Evolutionary conservation across 2,329 filamentous ascomycete genomes (phyloP), one percentile per base, ranked within the genome.

Genomic region (Dothideomycetes sp.): DNA sequence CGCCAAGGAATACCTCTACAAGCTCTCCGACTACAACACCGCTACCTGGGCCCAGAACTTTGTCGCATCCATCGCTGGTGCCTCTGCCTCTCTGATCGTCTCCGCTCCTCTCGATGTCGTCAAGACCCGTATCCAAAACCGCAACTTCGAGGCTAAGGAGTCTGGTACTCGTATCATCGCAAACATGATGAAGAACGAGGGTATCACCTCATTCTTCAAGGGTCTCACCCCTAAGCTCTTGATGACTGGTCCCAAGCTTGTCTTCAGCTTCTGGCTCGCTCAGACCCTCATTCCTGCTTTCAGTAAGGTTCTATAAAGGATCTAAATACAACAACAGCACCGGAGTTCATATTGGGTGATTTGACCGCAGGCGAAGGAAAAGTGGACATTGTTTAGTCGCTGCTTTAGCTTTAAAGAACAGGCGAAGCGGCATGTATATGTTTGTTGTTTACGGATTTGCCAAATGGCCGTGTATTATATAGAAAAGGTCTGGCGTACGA

Each of bases 191-290:
- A 84, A 80, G 70, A 78, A 94, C 53, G 91, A 98, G 66, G 91
- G 89, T 16, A 60, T 82, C 44, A 69, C 73, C 12, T 81, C 82
- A 56, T 96, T 98, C 76, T 98, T 98, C 78, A 98, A 98, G 78
- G 91, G 91, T 30, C 68, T 98, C 50, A 83, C 87, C 35, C 91
- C 91, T 48, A 98, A 98, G 82, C 78, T 98, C 50, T 75, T 98
- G 57, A 98, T 98, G 91, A 98, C 91, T 12, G 93, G 91, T 17
- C 91, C 91, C 49, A 98, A 98, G 76, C 76, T 98, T 46, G 91
- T 96, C 48, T 98, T 98, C 73, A 95, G 88, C 47, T 98, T 98
- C 80, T 98, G 91, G 91, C 78, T 98, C 59, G 91, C 91, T 44
- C 91, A 98, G 73, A 96, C 91, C 20, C 72, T 98, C 56, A 98